These are phyloP conservation scores for Globisporangium camurandrum DNA, from an alignment of 352 stramenopile species.

Conservation along the genomic window DNA sequence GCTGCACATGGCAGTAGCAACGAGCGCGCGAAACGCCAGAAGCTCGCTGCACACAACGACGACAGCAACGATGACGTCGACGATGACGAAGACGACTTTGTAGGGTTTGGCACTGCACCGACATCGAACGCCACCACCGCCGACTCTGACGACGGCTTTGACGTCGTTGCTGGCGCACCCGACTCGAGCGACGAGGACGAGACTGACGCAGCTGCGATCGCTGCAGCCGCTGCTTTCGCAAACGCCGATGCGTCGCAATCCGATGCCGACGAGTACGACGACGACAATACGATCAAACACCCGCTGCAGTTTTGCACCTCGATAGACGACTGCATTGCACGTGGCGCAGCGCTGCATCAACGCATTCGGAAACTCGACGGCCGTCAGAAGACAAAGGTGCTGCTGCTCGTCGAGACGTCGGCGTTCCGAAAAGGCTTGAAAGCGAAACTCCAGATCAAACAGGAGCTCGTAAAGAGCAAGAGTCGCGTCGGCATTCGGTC, in stretches of 20 bases:
- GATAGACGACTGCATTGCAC: slow-evolving; percentile 38
- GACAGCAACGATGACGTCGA: slow-evolving; percentile 15
- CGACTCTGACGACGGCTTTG: slow-evolving; percentile 15
- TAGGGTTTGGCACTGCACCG: too few species aligned
- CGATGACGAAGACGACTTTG: slow-evolving; percentile 11
- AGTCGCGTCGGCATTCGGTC: slow-evolving; percentile 54
- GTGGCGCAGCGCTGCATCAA: slow-evolving; percentile 30
- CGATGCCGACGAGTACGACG: slow-evolving; percentile 15
- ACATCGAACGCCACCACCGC: slow-evolving; percentile 13
- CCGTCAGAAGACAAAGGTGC: slow-evolving; percentile 58
- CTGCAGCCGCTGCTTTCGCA: slow-evolving; percentile 4
- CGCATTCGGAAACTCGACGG: slow-evolving; percentile 50
- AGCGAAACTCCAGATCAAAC: slow-evolving; percentile 45
- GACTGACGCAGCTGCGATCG: slow-evolving; percentile 3
- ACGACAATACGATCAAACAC: slow-evolving; percentile 18
- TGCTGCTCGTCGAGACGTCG: slow-evolving; percentile 44
- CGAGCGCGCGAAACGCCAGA: slow-evolving; percentile 23
- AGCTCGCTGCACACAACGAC: slow-evolving; percentile 18
- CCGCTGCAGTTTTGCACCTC: slow-evolving; percentile 34
- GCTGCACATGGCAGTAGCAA: slow-evolving; percentile 8
- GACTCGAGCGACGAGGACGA: slow-evolving; percentile 17
- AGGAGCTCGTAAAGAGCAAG: slow-evolving; percentile 42
- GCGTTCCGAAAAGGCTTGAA: slow-evolving; percentile 58
- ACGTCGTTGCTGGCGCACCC: slow-evolving; percentile 11
- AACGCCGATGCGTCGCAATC: slow-evolving; percentile 11